These are phyloP conservation scores for Pseudogymnoascus sp. DNA, from an alignment of 2,329 filamentous ascomycete genomes.

Conservation along the genomic window DNA sequence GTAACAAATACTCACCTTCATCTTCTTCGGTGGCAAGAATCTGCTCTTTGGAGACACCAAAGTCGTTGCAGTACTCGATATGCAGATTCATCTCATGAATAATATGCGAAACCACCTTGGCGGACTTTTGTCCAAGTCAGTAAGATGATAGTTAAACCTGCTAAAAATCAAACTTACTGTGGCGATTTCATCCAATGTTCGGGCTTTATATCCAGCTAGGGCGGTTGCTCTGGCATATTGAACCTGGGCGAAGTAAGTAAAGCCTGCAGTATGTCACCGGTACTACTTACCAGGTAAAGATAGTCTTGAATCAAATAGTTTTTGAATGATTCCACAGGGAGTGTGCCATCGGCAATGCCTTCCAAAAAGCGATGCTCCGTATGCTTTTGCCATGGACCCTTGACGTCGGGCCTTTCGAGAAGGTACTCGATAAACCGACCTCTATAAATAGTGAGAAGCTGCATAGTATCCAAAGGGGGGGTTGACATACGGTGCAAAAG, in stretches of 20 bases:
- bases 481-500: constrained; percentile 48
- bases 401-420: constrained; percentile 65
- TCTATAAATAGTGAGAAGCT: constrained; percentile 31
- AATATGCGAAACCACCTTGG: constrained; percentile 67
- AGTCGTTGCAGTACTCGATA: constrained; percentile 69
- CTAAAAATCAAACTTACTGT: constrained; percentile 41
- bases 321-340: constrained; percentile 72
- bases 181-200: constrained; percentile 61
- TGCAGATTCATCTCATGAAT: constrained; percentile 74
- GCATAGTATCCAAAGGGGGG: too few species aligned
- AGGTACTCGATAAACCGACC: constrained; percentile 79
- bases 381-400: constrained; percentile 62
- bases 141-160: background rate
- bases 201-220: constrained; percentile 76
- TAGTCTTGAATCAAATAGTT: constrained; percentile 90
- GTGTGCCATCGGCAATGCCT: constrained; percentile 62
- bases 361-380: constrained; percentile 77
- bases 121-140: constrained; percentile 36
- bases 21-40: constrained; percentile 68
- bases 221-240: constrained; percentile 85
- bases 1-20: constrained; percentile 43
- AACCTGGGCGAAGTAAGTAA: constrained; percentile 39
- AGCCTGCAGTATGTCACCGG: background rate
- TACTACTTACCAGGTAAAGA: constrained; percentile 60
- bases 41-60: constrained; percentile 65